These are phyloP conservation scores for Sporothrix luriei DNA, from an alignment of 2,329 filamentous ascomycete genomes.

Conservation along the genomic window DNA sequence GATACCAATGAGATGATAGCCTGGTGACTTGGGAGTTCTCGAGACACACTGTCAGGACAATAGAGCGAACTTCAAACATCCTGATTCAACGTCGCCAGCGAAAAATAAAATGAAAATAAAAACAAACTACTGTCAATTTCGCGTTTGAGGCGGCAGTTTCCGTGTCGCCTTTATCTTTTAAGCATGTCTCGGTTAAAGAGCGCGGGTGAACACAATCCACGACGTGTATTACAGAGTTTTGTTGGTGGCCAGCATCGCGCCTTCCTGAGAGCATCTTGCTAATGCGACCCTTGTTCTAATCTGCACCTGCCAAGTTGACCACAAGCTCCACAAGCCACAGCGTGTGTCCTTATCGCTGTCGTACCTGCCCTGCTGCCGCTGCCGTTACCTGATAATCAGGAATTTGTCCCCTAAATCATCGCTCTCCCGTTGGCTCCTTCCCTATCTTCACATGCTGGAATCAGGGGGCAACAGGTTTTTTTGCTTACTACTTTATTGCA, in stretches of 20 bases:
- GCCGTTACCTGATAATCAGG: neutral
- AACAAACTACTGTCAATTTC: too few species aligned
- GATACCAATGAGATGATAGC: neutral
- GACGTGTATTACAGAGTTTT: neutral
- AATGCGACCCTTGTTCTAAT: neutral
- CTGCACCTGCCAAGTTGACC: conserved; percentile 4
- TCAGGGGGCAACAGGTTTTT: neutral
- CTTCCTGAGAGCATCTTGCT: conserved; percentile 3
- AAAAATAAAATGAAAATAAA: too few species aligned
- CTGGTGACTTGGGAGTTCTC: neutral
- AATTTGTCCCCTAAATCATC: too few species aligned
- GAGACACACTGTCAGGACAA: neutral
- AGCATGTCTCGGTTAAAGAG: neutral
- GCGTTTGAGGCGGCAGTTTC: too few species aligned
- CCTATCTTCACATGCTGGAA: conserved; percentile 1
- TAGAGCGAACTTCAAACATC: neutral
- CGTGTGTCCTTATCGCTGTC: neutral
- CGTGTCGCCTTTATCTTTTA: too few species aligned
- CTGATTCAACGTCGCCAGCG: too few species aligned
- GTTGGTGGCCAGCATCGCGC: neutral
- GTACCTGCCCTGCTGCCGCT: too few species aligned
- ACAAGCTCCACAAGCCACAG: too few species aligned
- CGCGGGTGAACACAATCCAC: conserved; percentile 1
- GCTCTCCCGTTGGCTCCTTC: neutral
- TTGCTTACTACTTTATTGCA: neutral